These are phyloP conservation scores for Podospora fimiseda DNA, from an alignment of 495 filamentous ascomycete genomes.

Conservation along the genomic window DNA sequence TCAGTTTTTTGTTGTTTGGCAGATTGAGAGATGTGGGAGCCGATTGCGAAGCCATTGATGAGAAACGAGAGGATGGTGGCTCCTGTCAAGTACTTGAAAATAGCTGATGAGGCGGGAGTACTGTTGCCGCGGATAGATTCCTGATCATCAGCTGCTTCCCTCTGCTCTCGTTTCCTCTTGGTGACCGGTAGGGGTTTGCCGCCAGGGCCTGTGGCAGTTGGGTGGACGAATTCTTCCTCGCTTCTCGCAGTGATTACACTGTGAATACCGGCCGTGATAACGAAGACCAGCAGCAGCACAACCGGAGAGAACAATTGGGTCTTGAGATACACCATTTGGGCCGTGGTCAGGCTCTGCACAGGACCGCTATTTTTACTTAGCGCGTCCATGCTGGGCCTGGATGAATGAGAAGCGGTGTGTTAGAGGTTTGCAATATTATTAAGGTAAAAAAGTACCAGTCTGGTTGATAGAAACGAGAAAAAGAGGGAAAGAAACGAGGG, in stretches of 20 bases:
- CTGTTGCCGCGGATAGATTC: slow-evolving; percentile 45
- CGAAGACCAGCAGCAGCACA: slow-evolving; percentile 37
- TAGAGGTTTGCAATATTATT: slow-evolving; percentile 6
- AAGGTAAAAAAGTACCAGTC: neutral
- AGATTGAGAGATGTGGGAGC: slow-evolving; percentile 64
- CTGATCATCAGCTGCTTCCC: slow-evolving; percentile 23
- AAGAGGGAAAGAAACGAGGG: neutral
- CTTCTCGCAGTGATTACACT: slow-evolving; percentile 38
- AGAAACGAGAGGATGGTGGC: slow-evolving; percentile 64
- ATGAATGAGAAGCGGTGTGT: slow-evolving; percentile 1
- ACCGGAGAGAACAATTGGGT: slow-evolving; percentile 40
- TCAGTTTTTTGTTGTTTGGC: slow-evolving; percentile 32
- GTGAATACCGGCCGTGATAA: slow-evolving; percentile 36
- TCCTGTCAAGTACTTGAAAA: slow-evolving; percentile 70
- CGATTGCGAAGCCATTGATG: slow-evolving; percentile 65
- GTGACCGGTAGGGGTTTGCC: slow-evolving; percentile 71
- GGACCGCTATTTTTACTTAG: slow-evolving; percentile 5
- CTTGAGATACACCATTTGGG: slow-evolving; percentile 29
- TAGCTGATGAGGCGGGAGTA: slow-evolving; percentile 55
- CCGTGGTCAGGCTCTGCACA: slow-evolving; percentile 24
- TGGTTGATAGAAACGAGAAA: neutral
- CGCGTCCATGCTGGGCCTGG: slow-evolving; percentile 26
- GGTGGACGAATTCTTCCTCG: slow-evolving; percentile 34
- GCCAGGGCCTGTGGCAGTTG: slow-evolving; percentile 56
- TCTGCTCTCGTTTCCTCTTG: slow-evolving; percentile 37